Base-by-base conservation (phyloP, 495 filamentous ascomycete species). In the Daldinia decipiens region DNA sequence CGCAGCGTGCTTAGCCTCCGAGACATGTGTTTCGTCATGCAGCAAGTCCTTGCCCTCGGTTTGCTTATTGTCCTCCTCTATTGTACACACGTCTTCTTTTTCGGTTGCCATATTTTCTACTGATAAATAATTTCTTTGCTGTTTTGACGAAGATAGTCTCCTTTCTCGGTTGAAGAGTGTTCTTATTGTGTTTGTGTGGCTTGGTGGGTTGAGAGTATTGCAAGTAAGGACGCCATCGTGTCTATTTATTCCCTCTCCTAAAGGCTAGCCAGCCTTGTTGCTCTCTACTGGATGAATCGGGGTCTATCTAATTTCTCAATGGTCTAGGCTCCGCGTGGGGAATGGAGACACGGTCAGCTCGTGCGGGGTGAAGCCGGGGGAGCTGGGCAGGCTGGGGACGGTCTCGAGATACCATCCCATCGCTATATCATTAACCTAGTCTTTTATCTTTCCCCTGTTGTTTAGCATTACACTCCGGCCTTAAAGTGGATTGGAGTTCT, bases 1-100 rank as follows among this genome's bases (percentile, higher is more conserved):
- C 26, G 77, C 39, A 9, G 76, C 79, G 4, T 72, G 67, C 65
- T 74, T 75, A 47, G 79, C 77, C 50, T 80, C 74, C 26, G 65
- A 62, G 19, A 67, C 55, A 43, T 74, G 61, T 19, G 62, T 52
- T 51, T 62, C 57, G 21, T 68, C 60, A 17, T 62, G 55, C 38
- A 40, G 52, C 32, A 69, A 19, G 38, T 65, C 54, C 24, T 62
- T 43, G 32, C 52, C 51, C 26, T 72, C 40, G 38, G 32, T 47
- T 17, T 55, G 56, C 27, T 66, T 31, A 31, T 45, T 64, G 19
- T 58, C 24, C 47, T 5, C 62, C 39, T 59, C 62, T 36, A 19
- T 9, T n/a, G 54, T 58, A 39, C 38, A 31, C 17, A 34, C 55
- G 26, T 34, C 64, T 38, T 13, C 19, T 36, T 63, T 71, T 36